phyloP scores from a whole-genome alignment of 148 eudicot species.

The Simmondsia chinensis region DNA sequence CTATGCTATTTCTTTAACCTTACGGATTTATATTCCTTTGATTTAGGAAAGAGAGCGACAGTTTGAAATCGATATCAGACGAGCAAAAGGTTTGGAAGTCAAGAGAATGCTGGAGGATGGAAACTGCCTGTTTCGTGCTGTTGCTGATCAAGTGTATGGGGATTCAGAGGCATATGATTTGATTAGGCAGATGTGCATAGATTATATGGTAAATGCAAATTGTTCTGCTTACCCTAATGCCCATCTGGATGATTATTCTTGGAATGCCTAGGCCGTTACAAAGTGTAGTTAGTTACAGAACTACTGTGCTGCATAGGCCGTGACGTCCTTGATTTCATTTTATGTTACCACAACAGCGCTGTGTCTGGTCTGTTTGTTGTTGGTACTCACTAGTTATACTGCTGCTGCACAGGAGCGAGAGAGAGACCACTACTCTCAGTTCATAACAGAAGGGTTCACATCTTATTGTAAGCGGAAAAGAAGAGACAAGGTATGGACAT shows the following conservation, averaged over 20 bases:
- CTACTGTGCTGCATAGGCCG: no score
- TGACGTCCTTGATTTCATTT: no score
- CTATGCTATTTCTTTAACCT: no score
- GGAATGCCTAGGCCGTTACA: no score
- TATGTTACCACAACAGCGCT: no score
- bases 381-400: not conserved
- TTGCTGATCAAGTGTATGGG: constrained; percentile 98
- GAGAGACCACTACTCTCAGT: constrained; percentile 93
- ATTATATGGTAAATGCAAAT: constrained; percentile 90
- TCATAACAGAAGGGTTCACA: constrained; percentile 91
- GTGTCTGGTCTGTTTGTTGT: no score
- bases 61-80: constrained; percentile 83
- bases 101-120: constrained; percentile 92
- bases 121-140: constrained; percentile 95
- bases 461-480: constrained; percentile 97
- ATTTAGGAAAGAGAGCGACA: constrained; percentile 85
- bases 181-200: constrained; percentile 96
- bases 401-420: constrained; percentile 70
- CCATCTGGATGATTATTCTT: no score
- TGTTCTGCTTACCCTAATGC: no score
- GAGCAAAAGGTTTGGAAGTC: constrained; percentile 85
- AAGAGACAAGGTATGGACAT: constrained; percentile 67
- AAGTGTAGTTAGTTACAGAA: no score
- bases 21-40: constrained; percentile 6
- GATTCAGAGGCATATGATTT: constrained; percentile 87